Evolutionary conservation across 1,284 basidiomycete genomes (phyloP), one percentile per base, ranked within the genome.

Genomic region (Apiotrichum gamsii): DNA sequence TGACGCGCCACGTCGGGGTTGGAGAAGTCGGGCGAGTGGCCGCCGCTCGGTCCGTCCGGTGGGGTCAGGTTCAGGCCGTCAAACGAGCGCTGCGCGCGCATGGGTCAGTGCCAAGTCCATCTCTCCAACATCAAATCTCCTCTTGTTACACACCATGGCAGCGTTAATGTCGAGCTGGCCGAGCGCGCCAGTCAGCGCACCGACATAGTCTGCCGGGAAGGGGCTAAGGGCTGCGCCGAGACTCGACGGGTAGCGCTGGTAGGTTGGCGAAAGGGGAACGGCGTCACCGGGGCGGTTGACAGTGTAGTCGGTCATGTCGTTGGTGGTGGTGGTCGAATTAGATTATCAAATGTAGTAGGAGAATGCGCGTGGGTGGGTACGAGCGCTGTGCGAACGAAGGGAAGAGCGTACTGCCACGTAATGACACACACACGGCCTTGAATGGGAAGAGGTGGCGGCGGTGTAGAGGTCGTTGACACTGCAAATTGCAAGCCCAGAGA

Each of bases 21-120:
- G 29, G 36, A 33, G 40, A 51, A 54, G 43, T 54, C 53, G 16
- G 53, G 53, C 28, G 53, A 54, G 43, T 51, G 45, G 28, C 52
- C 52, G 31, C 43, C 46, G 33, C 47, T 45, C 10, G 45, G 35
- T 9, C 40, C 47, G 23, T 48, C 49, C 9, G 43, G 40, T 13
- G 46, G 37, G n/a, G 46, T 31, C 10, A 51, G 37, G 40, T 36
- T 35, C 15, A 54, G 46, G 35, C 33, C 36, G 11, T 48, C 46
- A 13, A 49, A 54, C 14, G 52, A 54, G 11, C 52, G 37, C 48
- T 54, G 50, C 28, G 31, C 9, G 4, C 4, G 24, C 11, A 21
- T 42, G 5, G 38, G 43, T 13, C 5, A 23, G n/a, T 16, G 43
- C 11, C n/a, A n/a, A n/a, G n/a, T n/a, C n/a, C n/a, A n/a, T n/a